These are phyloP conservation scores for Kwoniella bestiolae DNA, from an alignment of 768 basidiomycete genomes.

Conservation along the genomic window DNA sequence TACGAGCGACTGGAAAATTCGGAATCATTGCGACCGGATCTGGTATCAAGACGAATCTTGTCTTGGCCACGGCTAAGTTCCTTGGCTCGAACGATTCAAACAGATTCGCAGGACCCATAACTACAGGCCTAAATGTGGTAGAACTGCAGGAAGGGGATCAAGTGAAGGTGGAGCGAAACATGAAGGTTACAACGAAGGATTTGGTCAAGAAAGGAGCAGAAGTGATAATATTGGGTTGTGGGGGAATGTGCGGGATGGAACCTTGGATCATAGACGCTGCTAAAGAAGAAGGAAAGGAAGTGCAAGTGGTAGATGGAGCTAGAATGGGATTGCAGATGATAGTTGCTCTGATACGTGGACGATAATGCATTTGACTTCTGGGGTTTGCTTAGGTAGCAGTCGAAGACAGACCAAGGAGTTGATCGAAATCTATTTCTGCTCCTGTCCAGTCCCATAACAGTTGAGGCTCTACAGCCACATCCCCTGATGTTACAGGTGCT, in stretches of 20 bases:
- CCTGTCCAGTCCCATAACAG: slow-evolving; percentile 20
- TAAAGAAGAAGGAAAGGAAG: slow-evolving; percentile 13
- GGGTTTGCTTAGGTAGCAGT: neutral
- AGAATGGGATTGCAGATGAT: slow-evolving; percentile 37
- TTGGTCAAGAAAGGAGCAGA: slow-evolving; percentile 28
- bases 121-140: slow-evolving; percentile 30
- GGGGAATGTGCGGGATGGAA: slow-evolving; percentile 44
- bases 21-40: slow-evolving; percentile 39
- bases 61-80: slow-evolving; percentile 23
- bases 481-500: slow-evolving; percentile 1
- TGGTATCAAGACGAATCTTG: slow-evolving; percentile 28
- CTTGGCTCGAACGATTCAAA: slow-evolving; percentile 26
- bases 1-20: slow-evolving; percentile 22
- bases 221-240: slow-evolving; percentile 36
- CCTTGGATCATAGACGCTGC: slow-evolving; percentile 30
- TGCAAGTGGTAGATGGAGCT: slow-evolving; percentile 39
- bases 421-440: slow-evolving; percentile 15
- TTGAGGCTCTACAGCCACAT: slow-evolving; percentile 8
- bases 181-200: slow-evolving; percentile 26
- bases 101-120: slow-evolving; percentile 30
- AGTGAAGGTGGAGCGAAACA: slow-evolving; percentile 27
- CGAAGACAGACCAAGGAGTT: slow-evolving; percentile 10
- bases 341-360: slow-evolving; percentile 16
- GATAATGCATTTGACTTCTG: slow-evolving; percentile 12
- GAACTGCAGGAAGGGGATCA: slow-evolving; percentile 44